Evolutionary conservation across 2,329 filamentous ascomycete genomes (phyloP).

Genomic region (Xylogone sp.): DNA sequence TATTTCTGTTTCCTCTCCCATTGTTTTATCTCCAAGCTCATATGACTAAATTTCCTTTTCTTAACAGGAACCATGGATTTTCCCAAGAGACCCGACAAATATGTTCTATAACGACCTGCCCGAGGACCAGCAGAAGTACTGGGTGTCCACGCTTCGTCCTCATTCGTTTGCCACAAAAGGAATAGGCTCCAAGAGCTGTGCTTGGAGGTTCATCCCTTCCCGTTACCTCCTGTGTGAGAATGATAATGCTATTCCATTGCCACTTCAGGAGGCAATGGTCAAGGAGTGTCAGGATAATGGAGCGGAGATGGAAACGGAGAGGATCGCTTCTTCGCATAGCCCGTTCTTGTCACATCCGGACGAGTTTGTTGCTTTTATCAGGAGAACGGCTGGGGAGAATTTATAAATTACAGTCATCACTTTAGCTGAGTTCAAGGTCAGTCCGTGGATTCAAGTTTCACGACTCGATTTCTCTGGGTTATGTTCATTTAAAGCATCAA

Average conservation of each 20-base stretch:
- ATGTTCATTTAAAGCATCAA: too few species aligned
- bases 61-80: too few species aligned
- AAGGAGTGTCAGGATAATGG: conserved; percentile 5
- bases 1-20: too few species aligned
- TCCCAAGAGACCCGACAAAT: background rate
- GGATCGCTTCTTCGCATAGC: conserved; percentile 10
- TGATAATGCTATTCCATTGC: conserved; percentile 10
- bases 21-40: too few species aligned
- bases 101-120: conserved; percentile 12
- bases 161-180: conserved; percentile 11
- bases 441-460: too few species aligned
- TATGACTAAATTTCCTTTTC: too few species aligned
- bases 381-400: conserved; percentile 4
- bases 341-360: conserved; percentile 10
- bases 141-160: conserved; percentile 7
- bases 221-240: conserved; percentile 15
- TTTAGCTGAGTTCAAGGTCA: too few species aligned
- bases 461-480: too few species aligned
- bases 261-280: conserved; percentile 12
- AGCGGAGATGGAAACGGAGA: conserved; percentile 8
- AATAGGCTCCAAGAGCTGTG: conserved; percentile 4
- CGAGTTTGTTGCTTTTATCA: conserved; percentile 8
- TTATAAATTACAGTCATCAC: background rate
- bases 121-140: conserved; percentile 8
- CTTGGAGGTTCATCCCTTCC: conserved; percentile 13